Evolutionary conservation across 805 yeast species (phyloP).

Genomic region (Nakazawaea sp.): DNA sequence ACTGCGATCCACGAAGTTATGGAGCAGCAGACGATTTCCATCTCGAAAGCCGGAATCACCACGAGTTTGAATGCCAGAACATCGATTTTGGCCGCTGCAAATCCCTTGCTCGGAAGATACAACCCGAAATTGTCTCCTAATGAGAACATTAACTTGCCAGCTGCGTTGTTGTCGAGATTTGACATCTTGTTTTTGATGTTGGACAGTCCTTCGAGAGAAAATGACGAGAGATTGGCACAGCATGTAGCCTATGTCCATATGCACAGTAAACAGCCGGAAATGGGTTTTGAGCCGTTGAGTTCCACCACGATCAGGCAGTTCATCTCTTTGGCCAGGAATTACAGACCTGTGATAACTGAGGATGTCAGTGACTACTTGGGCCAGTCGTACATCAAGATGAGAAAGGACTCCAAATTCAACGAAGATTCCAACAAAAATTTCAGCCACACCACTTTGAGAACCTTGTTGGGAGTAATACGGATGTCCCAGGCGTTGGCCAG

Average conservation of each 20-base stretch:
- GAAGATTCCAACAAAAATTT: slow-evolving; percentile 73
- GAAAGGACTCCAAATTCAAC: slow-evolving; percentile 83
- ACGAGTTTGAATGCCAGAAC: slow-evolving; percentile 95
- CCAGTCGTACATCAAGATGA: slow-evolving; percentile 78
- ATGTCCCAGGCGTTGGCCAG: slow-evolving; percentile 93
- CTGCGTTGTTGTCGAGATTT: slow-evolving; percentile 91
- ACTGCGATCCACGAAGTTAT: slow-evolving; percentile 98
- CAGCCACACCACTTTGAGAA: slow-evolving; percentile 93
- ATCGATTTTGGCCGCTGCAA: slow-evolving; percentile 96
- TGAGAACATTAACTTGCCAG: slow-evolving; percentile 93
- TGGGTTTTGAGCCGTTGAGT: slow-evolving; percentile 69
- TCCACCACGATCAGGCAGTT: slow-evolving; percentile 79
- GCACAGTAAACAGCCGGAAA: slow-evolving; percentile 81
- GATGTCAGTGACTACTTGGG: slow-evolving; percentile 85
- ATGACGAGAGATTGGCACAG: slow-evolving; percentile 79
- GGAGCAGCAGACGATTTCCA: slow-evolving; percentile 98
- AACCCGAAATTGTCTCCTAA: slow-evolving; percentile 86
- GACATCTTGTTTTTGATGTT: slow-evolving; percentile 82
- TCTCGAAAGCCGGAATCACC: slow-evolving; percentile 95
- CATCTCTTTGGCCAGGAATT: slow-evolving; percentile 77
- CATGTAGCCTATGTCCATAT: slow-evolving; percentile 96
- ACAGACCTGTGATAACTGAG: slow-evolving; percentile 77
- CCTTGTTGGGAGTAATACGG: slow-evolving; percentile 84
- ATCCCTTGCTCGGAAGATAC: slow-evolving; percentile 92
- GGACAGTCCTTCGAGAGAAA: slow-evolving; percentile 75